A percentile compares a stretch with the other conserved stretches of the same genome.
Conservation (phyloP, 2,329 filamentous ascomycete genomes). For the Aspergillus sp. region DNA sequence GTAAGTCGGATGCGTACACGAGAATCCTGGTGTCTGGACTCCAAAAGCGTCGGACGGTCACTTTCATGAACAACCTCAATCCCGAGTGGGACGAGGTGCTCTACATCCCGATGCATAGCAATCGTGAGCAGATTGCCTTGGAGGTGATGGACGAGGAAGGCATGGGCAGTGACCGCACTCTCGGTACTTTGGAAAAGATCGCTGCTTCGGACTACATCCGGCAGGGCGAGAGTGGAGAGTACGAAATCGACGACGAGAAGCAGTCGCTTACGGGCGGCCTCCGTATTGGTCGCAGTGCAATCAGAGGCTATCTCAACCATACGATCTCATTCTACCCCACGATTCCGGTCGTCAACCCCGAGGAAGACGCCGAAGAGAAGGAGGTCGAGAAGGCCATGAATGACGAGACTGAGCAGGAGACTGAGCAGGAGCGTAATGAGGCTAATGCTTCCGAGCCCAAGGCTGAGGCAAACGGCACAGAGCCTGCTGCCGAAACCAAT, state of each 20-base stretch:
- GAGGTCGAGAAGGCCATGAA: constrained; percentile 36
- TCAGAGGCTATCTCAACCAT: constrained; percentile 74
- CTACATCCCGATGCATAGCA: constrained; percentile 81
- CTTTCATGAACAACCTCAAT: constrained; percentile 89
- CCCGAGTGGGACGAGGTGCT: constrained; percentile 94
- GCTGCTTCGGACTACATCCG: constrained; percentile 67
- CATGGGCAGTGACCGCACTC: constrained; percentile 77
- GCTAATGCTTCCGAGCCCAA: constrained; percentile 22
- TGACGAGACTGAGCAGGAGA: constrained; percentile 9
- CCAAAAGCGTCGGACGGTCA: constrained; percentile 84
- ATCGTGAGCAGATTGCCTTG: constrained; percentile 71
- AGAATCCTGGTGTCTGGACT: constrained; percentile 82
- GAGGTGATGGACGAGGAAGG: constrained; percentile 97
- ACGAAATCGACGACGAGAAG: constrained; percentile 68
- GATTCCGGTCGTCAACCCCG: constrained; percentile 77
- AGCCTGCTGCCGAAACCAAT: constrained; percentile 20
- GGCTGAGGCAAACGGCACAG: constrained; percentile 22
- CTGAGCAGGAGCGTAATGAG: constrained; percentile 18
- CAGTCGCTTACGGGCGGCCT: constrained; percentile 57
- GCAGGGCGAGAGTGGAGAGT: constrained; percentile 72
- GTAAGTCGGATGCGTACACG: constrained; percentile 93
- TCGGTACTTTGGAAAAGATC: constrained; percentile 67
- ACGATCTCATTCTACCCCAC: constrained; percentile 85
- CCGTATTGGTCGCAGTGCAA: constrained; percentile 58
- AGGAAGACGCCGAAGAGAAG: constrained; percentile 49